Evolutionary conservation across 805 yeast genomes (phyloP).

Genomic region (Saccharomycopsis javanensis): DNA sequence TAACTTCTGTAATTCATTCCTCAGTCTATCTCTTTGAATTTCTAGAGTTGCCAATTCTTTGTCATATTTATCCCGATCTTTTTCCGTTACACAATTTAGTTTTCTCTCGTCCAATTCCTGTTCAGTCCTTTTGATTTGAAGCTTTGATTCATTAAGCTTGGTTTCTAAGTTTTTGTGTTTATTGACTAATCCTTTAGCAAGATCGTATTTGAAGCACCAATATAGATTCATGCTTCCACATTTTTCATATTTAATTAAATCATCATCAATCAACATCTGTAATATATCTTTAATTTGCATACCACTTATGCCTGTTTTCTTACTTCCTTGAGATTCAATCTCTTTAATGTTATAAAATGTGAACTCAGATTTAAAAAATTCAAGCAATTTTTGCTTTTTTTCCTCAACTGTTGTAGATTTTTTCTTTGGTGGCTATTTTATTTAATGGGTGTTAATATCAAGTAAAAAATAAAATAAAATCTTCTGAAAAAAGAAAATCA

Average conservation of each 20-base stretch:
- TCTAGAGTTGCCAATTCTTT: background rate
- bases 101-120: background rate
- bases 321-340: constrained; percentile 37
- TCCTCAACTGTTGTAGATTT: constrained; percentile 32
- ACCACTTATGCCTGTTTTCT: constrained; percentile 38
- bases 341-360: constrained; percentile 41
- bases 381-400: constrained; percentile 29
- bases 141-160: background rate
- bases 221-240: constrained; percentile 46
- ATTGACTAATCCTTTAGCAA: constrained; percentile 11
- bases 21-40: constrained; percentile 8
- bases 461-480: background rate
- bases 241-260: constrained; percentile 39
- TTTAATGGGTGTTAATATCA: background rate
- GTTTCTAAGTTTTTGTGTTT: constrained; percentile 4
- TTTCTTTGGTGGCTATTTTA: constrained; percentile 19
- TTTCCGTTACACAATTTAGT: background rate
- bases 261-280: constrained; percentile 40
- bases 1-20: constrained; percentile 16
- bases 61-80: background rate
- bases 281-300: constrained; percentile 46
- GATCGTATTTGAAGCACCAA: constrained; percentile 37
- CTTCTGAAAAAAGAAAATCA: background rate
- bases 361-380: constrained; percentile 33
- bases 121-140: background rate